Percentiles rank a stretch among this genome's conserved stretches.
Evolutionary conservation across 192 early-diverging fungal species (phyloP).

Genomic region (Podila epigama): DNA sequence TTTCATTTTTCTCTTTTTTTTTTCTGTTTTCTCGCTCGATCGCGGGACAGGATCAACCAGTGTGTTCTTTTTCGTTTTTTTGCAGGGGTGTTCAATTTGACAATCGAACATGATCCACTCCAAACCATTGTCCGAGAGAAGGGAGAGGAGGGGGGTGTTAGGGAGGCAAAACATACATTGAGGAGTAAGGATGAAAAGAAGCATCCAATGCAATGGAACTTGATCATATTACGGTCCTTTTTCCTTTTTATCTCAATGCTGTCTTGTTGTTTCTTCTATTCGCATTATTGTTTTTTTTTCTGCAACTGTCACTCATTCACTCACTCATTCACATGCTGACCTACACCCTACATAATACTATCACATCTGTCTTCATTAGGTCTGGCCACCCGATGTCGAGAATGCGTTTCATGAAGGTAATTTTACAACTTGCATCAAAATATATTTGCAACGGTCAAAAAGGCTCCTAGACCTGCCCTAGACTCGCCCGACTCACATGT

Average conservation of each 20-base stretch:
- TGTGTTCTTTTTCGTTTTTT: too few relatives aligned
- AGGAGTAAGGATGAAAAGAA: not conserved
- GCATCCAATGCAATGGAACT: not conserved
- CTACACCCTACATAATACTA: not conserved
- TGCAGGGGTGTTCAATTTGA: too few relatives aligned
- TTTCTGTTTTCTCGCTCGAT: not conserved
- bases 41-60: not conserved
- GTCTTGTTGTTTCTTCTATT: not conserved
- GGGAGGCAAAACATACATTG: not conserved
- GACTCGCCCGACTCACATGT: too few relatives aligned
- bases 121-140: too few relatives aligned
- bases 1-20: not conserved
- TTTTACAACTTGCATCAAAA: too few relatives aligned
- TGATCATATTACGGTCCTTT: slow-evolving; percentile 1
- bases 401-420: slow-evolving; percentile 66
- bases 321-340: not conserved
- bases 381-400: slow-evolving; percentile 69
- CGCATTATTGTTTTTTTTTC: not conserved
- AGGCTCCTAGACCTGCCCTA: too few relatives aligned
- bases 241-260: not conserved
- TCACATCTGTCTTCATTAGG: slow-evolving; percentile 38
- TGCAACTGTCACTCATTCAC: not conserved
- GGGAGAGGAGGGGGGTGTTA: not conserved
- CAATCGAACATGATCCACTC: too few relatives aligned
- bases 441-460: too few relatives aligned